Evolutionary conservation across 2,329 filamentous ascomycete genomes (phyloP), one percentile per base, ranked within the genome.

Genomic region (Penicillium sp.): DNA sequence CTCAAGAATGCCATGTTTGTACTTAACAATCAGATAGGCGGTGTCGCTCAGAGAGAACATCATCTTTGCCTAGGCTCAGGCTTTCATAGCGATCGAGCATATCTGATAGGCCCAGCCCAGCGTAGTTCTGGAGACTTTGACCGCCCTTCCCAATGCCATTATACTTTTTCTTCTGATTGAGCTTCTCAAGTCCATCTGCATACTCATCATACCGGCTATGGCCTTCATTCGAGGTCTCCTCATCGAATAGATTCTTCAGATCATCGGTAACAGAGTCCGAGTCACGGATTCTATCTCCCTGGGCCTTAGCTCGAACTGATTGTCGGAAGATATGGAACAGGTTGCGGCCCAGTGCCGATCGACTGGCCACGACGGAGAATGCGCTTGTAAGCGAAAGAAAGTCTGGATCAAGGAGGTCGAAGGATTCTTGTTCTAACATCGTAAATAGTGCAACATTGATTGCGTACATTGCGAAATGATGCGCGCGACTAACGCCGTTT

Each of bases 11-110:
- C 16, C 6, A 23, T 9, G 24, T n/a, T 5, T 38, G n/a, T 4
- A 26, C 13, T 54, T 23, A 61, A 42, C 51, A 53, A 2, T 34
- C 48, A 18, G 29, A 45, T 8, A 52, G 52, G 6, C 54, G 58
- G 41, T 45, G 45, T 50, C 65, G 54, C 46, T 64, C 61, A 6
- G 55, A 41, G 15, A 63, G 52, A 8, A 67, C 51, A 39, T 66
- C 61, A 41, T 72, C 69, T 41, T 70, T 71, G 2, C 71, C 71
- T 45, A 73, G 43, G 52, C 70, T 73, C 49, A 73, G 54, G 51
- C 65, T 70, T 49, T 74, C 71, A 49, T 73, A 73, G 3, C 64
- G 64, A 54, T 71, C 69, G 36, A 74, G 59, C 71, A 74, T 74
- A 23, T 72, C 70, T 15, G 62, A 69, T 2, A 74, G 56, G 7